Conservation (phyloP, 768 basidiomycete genomes). For the Hericium erinaceus region DNA sequence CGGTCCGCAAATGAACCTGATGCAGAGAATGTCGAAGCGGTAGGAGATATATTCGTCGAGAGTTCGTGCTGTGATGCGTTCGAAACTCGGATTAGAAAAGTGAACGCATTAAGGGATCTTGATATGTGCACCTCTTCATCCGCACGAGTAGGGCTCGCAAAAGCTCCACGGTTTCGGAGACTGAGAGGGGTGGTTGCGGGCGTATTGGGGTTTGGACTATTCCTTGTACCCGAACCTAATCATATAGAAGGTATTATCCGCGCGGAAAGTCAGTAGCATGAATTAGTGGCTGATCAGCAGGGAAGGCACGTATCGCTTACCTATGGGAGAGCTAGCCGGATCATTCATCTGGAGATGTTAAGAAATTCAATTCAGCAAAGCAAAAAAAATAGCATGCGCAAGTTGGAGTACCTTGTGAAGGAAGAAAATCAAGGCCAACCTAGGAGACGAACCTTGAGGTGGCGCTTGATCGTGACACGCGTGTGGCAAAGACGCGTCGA, state of each 20-base stretch:
- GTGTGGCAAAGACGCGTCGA: background rate
- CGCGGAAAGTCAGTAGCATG: too few relatives aligned
- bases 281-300: too few relatives aligned
- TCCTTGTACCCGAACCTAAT: too few relatives aligned
- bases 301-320: too few relatives aligned
- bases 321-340: too few relatives aligned
- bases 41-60: background rate
- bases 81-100: background rate
- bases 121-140: background rate
- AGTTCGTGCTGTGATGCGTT: background rate
- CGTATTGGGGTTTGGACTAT: background rate
- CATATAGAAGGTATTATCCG: too few relatives aligned
- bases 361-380: background rate
- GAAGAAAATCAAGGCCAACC: background rate
- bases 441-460: background rate
- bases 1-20: background rate
- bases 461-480: background rate
- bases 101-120: background rate
- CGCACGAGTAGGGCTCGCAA: background rate
- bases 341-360: too few relatives aligned
- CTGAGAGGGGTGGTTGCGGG: conserved; percentile 1
- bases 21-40: background rate
- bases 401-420: background rate
- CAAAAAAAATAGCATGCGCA: background rate
- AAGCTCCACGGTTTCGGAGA: background rate